These are phyloP conservation scores for Populus hybrid DNA, from an alignment of 441 rosid species.

Conservation along the genomic window DNA sequence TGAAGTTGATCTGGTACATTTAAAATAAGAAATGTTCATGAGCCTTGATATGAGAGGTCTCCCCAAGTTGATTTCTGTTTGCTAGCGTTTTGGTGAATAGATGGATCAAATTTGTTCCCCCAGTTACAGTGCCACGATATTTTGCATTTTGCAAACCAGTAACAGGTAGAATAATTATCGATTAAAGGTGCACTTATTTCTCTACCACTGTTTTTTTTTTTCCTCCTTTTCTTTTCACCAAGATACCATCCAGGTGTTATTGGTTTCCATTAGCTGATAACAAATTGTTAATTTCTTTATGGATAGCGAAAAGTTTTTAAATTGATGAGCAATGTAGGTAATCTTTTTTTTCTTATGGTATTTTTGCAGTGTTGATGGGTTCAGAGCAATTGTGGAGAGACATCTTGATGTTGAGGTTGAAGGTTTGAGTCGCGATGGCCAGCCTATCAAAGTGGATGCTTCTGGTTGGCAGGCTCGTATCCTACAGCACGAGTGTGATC, in stretches of 20 bases:
- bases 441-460: slow-evolving; percentile 63
- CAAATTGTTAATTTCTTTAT: too few relatives aligned
- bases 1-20: too few relatives aligned
- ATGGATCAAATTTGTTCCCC: too few relatives aligned
- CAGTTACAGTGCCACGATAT: too few relatives aligned
- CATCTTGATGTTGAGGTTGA: slow-evolving; percentile 73
- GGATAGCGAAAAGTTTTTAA: background rate
- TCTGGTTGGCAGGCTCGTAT: slow-evolving; percentile 95
- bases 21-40: too few relatives aligned
- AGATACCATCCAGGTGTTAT: background rate
- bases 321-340: background rate
- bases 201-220: too few relatives aligned
- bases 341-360: background rate
- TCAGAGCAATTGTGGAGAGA: slow-evolving; percentile 82
- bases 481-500: slow-evolving; percentile 91
- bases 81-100: too few relatives aligned
- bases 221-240: background rate
- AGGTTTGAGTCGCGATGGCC: slow-evolving; percentile 62
- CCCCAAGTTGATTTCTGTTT: too few relatives aligned
- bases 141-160: too few relatives aligned
- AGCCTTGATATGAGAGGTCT: too few relatives aligned
- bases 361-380: slow-evolving; percentile 67
- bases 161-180: too few relatives aligned
- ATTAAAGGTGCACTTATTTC: too few relatives aligned
- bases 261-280: background rate